Conservation (phyloP, 345 rosid species). For the Raphanus sativus region DNA sequence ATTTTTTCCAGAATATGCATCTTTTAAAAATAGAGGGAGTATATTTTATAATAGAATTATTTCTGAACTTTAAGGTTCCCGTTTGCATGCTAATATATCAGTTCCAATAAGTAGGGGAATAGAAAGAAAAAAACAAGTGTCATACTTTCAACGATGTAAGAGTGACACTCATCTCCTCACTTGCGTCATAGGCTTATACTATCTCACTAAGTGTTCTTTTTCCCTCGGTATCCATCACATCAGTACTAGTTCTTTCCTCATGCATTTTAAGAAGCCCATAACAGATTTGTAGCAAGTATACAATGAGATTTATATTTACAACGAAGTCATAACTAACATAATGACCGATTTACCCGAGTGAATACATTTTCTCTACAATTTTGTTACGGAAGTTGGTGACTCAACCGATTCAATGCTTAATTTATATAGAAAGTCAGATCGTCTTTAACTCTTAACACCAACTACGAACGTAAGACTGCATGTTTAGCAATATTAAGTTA, state of each 20-base stretch:
- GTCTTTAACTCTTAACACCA: background rate
- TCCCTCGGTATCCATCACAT: background rate
- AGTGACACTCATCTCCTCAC: constrained; percentile 23
- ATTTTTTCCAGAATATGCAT: too few species aligned
- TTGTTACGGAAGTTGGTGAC: background rate
- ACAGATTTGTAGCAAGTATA: background rate
- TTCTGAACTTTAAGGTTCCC: background rate
- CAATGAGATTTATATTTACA: background rate
- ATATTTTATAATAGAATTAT: background rate
- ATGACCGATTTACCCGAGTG: background rate
- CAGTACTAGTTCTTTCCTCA: background rate
- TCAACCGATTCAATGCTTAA: background rate
- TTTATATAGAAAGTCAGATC: background rate
- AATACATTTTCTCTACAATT: background rate
- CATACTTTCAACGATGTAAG: background rate
- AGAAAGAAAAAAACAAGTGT: constrained; percentile 14
- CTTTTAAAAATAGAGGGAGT: too few species aligned
- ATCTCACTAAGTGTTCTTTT: background rate
- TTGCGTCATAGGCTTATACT: background rate
- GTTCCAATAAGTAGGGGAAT: constrained; percentile 30
- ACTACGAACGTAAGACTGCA: background rate
- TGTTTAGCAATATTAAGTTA: background rate
- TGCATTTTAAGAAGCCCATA: background rate
- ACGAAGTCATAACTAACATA: background rate
- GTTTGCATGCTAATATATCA: background rate